Base-by-base conservation (phyloP, 345 rosid genomes). In the Brassica incana region DNA sequence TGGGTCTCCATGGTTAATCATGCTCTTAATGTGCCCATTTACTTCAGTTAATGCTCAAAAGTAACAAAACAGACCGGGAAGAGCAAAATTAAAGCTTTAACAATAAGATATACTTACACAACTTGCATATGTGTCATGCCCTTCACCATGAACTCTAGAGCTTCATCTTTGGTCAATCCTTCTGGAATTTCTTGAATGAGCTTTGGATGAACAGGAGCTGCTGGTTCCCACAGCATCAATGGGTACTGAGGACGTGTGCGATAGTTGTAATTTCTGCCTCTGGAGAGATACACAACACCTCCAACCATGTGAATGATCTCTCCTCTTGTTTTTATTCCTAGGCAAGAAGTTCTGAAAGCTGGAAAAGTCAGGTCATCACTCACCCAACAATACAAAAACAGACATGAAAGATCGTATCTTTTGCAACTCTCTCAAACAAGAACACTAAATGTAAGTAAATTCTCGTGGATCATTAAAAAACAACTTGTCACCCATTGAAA, bases 221-320 rank as follows among this genome's bases (percentile, higher is more conserved):
- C 97, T 60, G 97, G 99, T 80, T 95, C 91, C 99, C 97, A 95
- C 30, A 92, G 85, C 99, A 92, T 95, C 80, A 92, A 67, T 0
- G 97, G 99, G 59, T 87, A 90, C 74, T 85, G 90, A 0, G 95
- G 95, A 82, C 95, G 97, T 78, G 90, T 85, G 6, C 86, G 86
- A 80, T 89, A 85, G 54, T 91, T 86, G 75, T 95, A 95, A 87
- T 95, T 92, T 72, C 95, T 87, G 12, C 99, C 99, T 40, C 95
- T 85, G 71, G 91, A 95, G 73, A 95, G 91, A 80, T 88, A 95
- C 78, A 95, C 84, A 3, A 88, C 89, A 56, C 94, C 94, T 58
- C 97, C 99, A 5, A 83, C 84, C 82, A 90, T 83, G 78, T 88
- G 88, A 82, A 92, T 92, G 18, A 92, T 85, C 83, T 89, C 88